phyloP scores from a whole-genome alignment of 169 alveolate species.

The Cyclospora cayetanensis region DNA sequence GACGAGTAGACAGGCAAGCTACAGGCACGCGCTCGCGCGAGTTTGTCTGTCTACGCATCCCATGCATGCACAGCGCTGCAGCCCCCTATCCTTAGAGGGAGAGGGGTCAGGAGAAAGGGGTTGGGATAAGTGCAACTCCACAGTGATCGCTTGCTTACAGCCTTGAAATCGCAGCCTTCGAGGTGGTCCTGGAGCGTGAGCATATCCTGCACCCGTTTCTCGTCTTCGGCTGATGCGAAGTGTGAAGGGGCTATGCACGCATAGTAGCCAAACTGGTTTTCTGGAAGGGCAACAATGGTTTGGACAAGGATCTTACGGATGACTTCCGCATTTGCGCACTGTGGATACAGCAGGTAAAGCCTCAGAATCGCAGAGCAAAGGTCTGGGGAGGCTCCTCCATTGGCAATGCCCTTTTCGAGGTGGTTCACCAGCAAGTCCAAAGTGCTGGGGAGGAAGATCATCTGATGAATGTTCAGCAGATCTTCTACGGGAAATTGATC shows the following conservation, averaged over 20 bases:
- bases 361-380: conserved; percentile 52
- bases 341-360: conserved; percentile 67
- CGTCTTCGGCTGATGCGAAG: conserved; percentile 15
- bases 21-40: too few relatives aligned
- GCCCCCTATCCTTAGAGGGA: background rate
- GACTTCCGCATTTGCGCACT: conserved; percentile 63
- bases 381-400: conserved; percentile 57
- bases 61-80: too few relatives aligned
- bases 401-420: conserved; percentile 11
- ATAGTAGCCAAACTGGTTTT: conserved; percentile 56
- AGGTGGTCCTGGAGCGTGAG: conserved; percentile 51
- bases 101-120: background rate
- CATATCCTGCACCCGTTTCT: conserved; percentile 58
- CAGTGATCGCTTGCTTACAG: background rate
- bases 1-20: too few relatives aligned
- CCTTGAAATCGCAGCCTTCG: conserved; percentile 62
- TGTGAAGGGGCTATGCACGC: conserved; percentile 53
- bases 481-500: conserved; percentile 38
- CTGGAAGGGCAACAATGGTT: conserved; percentile 53
- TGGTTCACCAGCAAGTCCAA: conserved; percentile 30
- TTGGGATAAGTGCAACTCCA: background rate
- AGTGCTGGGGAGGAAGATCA: conserved; percentile 40
- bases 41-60: too few relatives aligned
- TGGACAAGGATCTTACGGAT: conserved; percentile 59
- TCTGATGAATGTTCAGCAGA: conserved; percentile 38